Base-by-base conservation (phyloP, 2,329 filamentous ascomycete genomes). In the Fusarium newnesense region DNA sequence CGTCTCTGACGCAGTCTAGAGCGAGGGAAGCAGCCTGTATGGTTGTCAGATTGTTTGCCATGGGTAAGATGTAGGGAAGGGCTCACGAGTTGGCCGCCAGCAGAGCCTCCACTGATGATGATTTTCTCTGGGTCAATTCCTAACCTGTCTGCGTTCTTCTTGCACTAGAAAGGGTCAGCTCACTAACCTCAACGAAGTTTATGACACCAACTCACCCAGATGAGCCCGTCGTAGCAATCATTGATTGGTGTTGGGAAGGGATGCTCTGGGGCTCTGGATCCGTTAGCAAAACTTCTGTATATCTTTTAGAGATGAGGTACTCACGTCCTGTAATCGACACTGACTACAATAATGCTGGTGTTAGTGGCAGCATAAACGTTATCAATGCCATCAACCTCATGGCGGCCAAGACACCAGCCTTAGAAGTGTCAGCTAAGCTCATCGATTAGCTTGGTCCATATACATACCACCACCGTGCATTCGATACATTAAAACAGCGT, bases 401-500 rank as follows among this genome's bases (percentile, higher is more conserved):
- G 76, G 7, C 70, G 12, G 19, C 75, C 77, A 34, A 78, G 52
- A 30, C 47, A 64, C 75, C 75, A 77, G 18, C 76, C 75, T 65
- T 50, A 18, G 10, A 54, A 18, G 12, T 9, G 50, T 54, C 50
- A 54, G 24, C 10, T n/a, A 39, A 18, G 24, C 24, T 39, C 19
- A 13, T 40, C 19, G 4, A 54, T 26, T 12, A 12, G 19, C 8
- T 28, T 18, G 2, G 24, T 12, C 9, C 7, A n/a, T 9, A 21
- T 58, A 18, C 68, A 24, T 63, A 77, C 75, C 75, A 37, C 76
- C 75, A 10, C 77, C 77, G 13, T 78, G 76, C 63, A 78, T 77
- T 7, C 71, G 64, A 37, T 74, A 70, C 74, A 77, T 77, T 4
- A 78, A 28, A 21, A 69, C 60, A 9, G 75, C 76, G 34, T 73